phyloP scores from a whole-genome alignment of 371 early-diverging fungal genomes.

The Mucor plumbeus region DNA sequence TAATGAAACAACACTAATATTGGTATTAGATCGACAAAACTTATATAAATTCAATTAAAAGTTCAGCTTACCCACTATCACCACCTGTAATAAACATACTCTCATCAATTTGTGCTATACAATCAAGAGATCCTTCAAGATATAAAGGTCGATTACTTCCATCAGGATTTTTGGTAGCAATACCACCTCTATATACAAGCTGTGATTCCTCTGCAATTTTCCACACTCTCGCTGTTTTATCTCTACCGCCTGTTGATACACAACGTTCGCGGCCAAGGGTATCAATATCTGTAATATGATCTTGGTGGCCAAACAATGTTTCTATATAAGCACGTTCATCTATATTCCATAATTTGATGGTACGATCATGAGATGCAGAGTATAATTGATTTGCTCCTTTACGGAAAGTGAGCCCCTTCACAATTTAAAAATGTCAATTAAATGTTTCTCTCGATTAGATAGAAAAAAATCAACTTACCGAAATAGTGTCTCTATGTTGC shows the following conservation, averaged over 20 bases:
- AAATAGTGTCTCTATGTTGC: slow-evolving; percentile 92
- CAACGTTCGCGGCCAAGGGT: slow-evolving; percentile 88
- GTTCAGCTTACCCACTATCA: slow-evolving; percentile 73
- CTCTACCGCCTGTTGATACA: slow-evolving; percentile 91
- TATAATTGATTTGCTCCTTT: slow-evolving; percentile 87
- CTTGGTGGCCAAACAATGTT: slow-evolving; percentile 98
- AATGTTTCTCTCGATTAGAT: neutral
- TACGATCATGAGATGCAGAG: slow-evolving; percentile 90
- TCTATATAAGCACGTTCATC: slow-evolving; percentile 93
- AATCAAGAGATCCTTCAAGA: slow-evolving; percentile 84
- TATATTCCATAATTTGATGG: slow-evolving; percentile 95
- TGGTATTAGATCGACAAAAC: no score
- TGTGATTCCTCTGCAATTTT: slow-evolving; percentile 95
- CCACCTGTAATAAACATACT: slow-evolving; percentile 89
- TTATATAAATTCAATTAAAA: neutral
- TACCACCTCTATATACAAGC: slow-evolving; percentile 89
- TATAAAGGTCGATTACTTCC: slow-evolving; percentile 32
- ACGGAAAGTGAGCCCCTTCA: slow-evolving; percentile 84
- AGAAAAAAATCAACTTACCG: slow-evolving; percentile 47
- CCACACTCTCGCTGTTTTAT: slow-evolving; percentile 92
- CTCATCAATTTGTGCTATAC: slow-evolving; percentile 89
- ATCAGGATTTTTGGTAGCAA: slow-evolving; percentile 53
- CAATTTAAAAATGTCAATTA: neutral
- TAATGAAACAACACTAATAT: slow-evolving; percentile 67
- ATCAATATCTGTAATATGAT: slow-evolving; percentile 79